These are phyloP conservation scores for Microdochium trichocladiopsis DNA, from an alignment of 2,329 filamentous ascomycete genomes.

Conservation along the genomic window DNA sequence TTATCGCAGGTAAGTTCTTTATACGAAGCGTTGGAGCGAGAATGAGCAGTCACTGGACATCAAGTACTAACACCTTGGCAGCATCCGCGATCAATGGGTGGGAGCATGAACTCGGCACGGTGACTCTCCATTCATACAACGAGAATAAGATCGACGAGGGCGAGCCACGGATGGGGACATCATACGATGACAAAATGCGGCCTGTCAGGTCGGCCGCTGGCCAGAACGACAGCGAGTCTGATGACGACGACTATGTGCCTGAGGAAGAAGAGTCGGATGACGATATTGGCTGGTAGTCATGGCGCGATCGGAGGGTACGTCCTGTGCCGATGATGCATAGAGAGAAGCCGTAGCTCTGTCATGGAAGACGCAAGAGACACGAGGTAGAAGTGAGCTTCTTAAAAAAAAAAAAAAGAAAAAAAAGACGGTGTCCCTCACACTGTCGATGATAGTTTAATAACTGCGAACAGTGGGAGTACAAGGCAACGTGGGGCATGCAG, in stretches of 20 bases:
- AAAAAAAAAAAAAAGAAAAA: too few species aligned
- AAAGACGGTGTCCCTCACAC: too few species aligned
- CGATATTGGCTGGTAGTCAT: background rate
- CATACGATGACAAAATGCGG: slow-evolving; percentile 53
- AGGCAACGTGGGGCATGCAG: background rate
- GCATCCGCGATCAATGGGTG: slow-evolving; percentile 80
- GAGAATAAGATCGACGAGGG: slow-evolving; percentile 60
- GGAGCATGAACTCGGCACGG: slow-evolving; percentile 66
- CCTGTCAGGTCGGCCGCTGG: slow-evolving; percentile 11
- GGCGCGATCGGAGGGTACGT: background rate
- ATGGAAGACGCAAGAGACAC: too few species aligned
- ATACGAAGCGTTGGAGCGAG: background rate
- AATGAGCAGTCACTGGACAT: background rate
- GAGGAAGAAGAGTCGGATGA: background rate
- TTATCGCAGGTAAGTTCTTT: slow-evolving; percentile 56
- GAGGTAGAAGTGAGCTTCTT: too few species aligned
- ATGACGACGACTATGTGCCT: slow-evolving; percentile 1
- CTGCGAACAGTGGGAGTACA: too few species aligned
- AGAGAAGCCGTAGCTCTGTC: background rate
- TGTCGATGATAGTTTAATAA: too few species aligned
- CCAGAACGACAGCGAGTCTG: slow-evolving; percentile 7
- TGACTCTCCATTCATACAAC: slow-evolving; percentile 72
- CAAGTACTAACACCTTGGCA: slow-evolving; percentile 21
- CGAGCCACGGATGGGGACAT: slow-evolving; percentile 47
- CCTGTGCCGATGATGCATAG: background rate